phyloP scores from a whole-genome alignment of 2,329 filamentous ascomycete species.

The Penicillium olsonii region DNA sequence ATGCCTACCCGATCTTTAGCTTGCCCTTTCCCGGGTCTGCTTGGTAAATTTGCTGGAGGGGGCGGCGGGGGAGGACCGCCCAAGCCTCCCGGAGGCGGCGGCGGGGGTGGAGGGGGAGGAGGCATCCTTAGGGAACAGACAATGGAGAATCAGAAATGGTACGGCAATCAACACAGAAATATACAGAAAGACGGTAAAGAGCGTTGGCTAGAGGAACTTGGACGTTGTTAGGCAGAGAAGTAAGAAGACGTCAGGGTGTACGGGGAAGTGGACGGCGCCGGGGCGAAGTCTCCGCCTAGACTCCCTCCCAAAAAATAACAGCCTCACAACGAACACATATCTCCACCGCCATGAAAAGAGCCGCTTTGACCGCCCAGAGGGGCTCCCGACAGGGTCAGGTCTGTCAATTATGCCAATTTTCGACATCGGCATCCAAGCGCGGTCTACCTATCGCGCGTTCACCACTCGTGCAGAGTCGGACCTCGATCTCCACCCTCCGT shows the following conservation, averaged over 20 bases:
- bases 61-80: slow-evolving; percentile 68
- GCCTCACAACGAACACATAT: slow-evolving; percentile 10
- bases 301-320: slow-evolving; percentile 22
- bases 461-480: slow-evolving; percentile 7
- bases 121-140: slow-evolving; percentile 35
- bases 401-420: slow-evolving; percentile 43
- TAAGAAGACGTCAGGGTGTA: slow-evolving; percentile 28
- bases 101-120: slow-evolving; percentile 67
- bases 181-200: slow-evolving; percentile 12
- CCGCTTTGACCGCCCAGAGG: slow-evolving; percentile 32
- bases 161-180: slow-evolving; percentile 7
- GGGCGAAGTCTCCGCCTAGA: slow-evolving; percentile 35
- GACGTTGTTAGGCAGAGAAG: slow-evolving; percentile 23
- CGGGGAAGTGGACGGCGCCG: slow-evolving; percentile 23
- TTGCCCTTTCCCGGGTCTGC: slow-evolving; percentile 57
- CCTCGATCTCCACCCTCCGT: slow-evolving; percentile 11
- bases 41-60: slow-evolving; percentile 51
- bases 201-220: slow-evolving; percentile 17
- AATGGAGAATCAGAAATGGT: slow-evolving; percentile 3
- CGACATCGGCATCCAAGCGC: slow-evolving; percentile 24
- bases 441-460: slow-evolving; percentile 23
- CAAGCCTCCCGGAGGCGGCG: slow-evolving; percentile 61
- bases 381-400: slow-evolving; percentile 29
- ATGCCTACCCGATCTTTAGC: slow-evolving; percentile 65
- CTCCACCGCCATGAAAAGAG: slow-evolving; percentile 35